Base-by-base conservation (phyloP, 2,329 filamentous ascomycete species). In the Grosmannia huntii region DNA sequence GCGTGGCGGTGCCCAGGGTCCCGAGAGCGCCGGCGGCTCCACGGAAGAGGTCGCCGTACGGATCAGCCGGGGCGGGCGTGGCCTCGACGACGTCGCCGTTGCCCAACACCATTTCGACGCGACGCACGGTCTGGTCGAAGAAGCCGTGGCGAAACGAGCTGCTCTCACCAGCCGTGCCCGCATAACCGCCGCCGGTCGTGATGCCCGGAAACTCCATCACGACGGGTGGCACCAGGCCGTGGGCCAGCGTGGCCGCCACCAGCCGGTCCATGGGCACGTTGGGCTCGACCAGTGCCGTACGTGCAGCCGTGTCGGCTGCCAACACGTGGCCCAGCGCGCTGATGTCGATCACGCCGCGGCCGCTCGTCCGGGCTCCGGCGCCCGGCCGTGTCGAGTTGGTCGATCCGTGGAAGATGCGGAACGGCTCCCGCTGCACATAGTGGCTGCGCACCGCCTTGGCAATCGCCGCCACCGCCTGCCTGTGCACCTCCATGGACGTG, bases 151-250 rank as follows among this genome's bases (percentile, higher is more conserved):
- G 77, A 71, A 89, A 90, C 21, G 78, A 83, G 62, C 77, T 82
- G 70, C 82, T 86, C 73, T 90, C 86, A 28, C 85, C 86, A 0
- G 84, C 82, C 0, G 84, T 87, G 11, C 86, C 86, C 0, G 85
- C 82, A 68, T 81, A 89, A 4, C 84, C 85, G 46, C 86, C 86
- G 27, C 86, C 86, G 2, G 82, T 83, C 0, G 86, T 89, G 69
- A 89, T 89, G 38, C 85, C 86, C 0, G 85, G 85, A 64, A 89
- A 89, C 68, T 89, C 86, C 82, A 87, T 87, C 27, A 89, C 84
- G 3, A 89, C 82, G 2, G 84, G 84, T 0, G 86, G 85, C 3
- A 89, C 76, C 3, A 89, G 76, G 28, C 82, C 82, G 65, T 86
- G 74, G n/a, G 73, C 73, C 48, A 89, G 73, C 1, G 85, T 88